Evolutionary conservation across 2,329 filamentous ascomycete species (phyloP).

Genomic region (Pseudogymnoascus sp.): DNA sequence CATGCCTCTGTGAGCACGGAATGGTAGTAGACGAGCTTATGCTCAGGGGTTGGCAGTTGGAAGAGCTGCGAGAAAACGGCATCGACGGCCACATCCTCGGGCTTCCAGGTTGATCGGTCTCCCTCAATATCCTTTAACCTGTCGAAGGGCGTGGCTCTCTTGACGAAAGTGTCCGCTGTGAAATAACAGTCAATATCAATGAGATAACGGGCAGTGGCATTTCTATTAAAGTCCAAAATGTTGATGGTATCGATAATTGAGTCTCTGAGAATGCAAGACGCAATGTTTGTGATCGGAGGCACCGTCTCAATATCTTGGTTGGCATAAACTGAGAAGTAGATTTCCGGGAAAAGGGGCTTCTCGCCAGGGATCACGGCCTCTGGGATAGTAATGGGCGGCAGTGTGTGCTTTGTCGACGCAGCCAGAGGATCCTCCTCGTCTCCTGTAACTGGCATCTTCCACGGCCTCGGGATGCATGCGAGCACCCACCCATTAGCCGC

Average conservation of each 20-base stretch:
- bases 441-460: constrained; percentile 54
- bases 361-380: constrained; percentile 67
- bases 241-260: constrained; percentile 89
- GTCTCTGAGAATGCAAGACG: constrained; percentile 79
- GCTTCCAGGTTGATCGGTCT: constrained; percentile 80
- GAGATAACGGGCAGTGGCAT: constrained; percentile 76
- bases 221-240: constrained; percentile 85
- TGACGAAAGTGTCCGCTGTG: constrained; percentile 81
- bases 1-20: constrained; percentile 90
- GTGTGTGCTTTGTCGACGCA: constrained; percentile 62
- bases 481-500: constrained; percentile 69
- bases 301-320: constrained; percentile 86
- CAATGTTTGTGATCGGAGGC: constrained; percentile 67
- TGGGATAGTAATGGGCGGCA: constrained; percentile 72
- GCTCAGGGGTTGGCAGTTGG: constrained; percentile 77
- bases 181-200: constrained; percentile 97
- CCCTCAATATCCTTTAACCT: constrained; percentile 65
- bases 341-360: constrained; percentile 78
- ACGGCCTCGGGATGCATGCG: constrained; percentile 60
- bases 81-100: constrained; percentile 95
- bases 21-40: constrained; percentile 96
- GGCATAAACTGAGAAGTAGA: constrained; percentile 88
- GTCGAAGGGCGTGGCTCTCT: constrained; percentile 88
- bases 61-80: constrained; percentile 94
- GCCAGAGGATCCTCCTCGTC: constrained; percentile 55